Base-by-base conservation (phyloP, 2,329 filamentous ascomycete species). In the Penicillium sp. region DNA sequence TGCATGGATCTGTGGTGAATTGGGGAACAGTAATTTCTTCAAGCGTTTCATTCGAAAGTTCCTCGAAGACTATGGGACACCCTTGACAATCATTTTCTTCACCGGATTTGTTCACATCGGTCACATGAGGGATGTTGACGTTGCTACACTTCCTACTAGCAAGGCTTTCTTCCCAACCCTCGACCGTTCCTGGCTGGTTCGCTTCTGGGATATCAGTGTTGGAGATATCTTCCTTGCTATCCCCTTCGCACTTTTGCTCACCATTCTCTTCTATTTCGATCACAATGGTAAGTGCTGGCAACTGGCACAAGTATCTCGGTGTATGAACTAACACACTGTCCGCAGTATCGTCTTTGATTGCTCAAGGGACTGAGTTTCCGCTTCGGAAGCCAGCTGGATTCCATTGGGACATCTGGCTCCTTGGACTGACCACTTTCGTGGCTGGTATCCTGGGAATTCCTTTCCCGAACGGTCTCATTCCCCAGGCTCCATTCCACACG, bases 41-140 rank as follows among this genome's bases (percentile, higher is more conserved):
- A 82, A 85, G 16, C 86, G 92, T 53, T 84, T 86, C 36, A 76
- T 94, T 8, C 83, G 91, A 18, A 86, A 92, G 59, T 95, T 96
- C 64, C 81, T 96, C 60, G 91, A 94, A 69, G 91, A 96, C 71
- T 96, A 96, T 68, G 91, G 90, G 48, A 95, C 90, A 0, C 90
- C 91, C 0, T 76, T 93, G 56, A 90, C 88, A 0, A 83, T 92
- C 50, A 77, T 96, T 56, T 96, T 96, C 79, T 96, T 96, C 71
- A 92, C 91, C 0, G 91, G 91, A 0, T 96, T 95, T 65, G 88
- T 94, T 1, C 89, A 94, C 71, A 84, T 95, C 58, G 91, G 91
- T 7, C 87, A 89, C 64, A 93, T 96, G 89, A 76, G 76, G n/a
- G 74, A 81, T 39, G 82, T 95, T 1, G 70, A 84, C 18, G 76